phyloP scores from a whole-genome alignment of 2,329 filamentous ascomycete species.

The Zymoseptoria tritici region DNA sequence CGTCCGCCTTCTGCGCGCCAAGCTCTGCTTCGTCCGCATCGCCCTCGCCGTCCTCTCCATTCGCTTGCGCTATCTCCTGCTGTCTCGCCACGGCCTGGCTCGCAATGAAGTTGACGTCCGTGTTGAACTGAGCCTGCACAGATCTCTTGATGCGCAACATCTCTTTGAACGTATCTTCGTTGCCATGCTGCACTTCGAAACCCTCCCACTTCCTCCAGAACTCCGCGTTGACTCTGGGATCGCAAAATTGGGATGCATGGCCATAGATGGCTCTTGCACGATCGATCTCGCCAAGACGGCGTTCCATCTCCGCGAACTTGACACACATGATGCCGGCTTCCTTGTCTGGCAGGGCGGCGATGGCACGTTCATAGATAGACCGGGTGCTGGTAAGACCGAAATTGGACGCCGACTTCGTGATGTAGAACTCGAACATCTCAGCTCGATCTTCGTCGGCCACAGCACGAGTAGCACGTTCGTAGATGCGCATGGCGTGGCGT shows the following conservation, averaged over 20 bases:
- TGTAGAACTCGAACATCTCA: conserved; percentile 99
- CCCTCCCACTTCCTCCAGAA: conserved; percentile 98
- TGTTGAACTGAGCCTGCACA: conserved; percentile 97
- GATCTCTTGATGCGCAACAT: conserved; percentile 97
- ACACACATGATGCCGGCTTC: conserved; percentile 98
- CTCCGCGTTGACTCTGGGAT: conserved; percentile 77
- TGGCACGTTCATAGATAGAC: conserved; percentile 92
- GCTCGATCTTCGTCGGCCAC: conserved; percentile 90
- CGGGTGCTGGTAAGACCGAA: conserved; percentile 92
- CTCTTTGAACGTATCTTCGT: conserved; percentile 98
- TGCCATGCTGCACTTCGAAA: conserved; percentile 96
- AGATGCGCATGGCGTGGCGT: conserved; percentile 96
- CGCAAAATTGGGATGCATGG: conserved; percentile 94
- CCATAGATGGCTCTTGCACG: conserved; percentile 91
- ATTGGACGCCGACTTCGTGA: conserved; percentile 96
- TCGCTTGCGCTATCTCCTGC: conserved; percentile 37
- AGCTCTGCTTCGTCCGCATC: conserved; percentile 38
- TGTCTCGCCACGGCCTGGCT: conserved; percentile 87
- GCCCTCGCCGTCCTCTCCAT: conserved; percentile 35
- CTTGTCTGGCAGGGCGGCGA: conserved; percentile 81
- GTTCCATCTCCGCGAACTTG: conserved; percentile 97
- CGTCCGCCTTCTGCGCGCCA: conserved; percentile 56
- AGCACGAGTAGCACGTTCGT: conserved; percentile 89
- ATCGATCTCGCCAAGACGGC: conserved; percentile 85
- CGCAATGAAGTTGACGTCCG: conserved; percentile 96